Percentiles rank a stretch among this genome's conserved stretches.
Evolutionary conservation across 2,329 filamentous ascomycete species (phyloP).

Genomic region (Colletotrichum zoysiae): DNA sequence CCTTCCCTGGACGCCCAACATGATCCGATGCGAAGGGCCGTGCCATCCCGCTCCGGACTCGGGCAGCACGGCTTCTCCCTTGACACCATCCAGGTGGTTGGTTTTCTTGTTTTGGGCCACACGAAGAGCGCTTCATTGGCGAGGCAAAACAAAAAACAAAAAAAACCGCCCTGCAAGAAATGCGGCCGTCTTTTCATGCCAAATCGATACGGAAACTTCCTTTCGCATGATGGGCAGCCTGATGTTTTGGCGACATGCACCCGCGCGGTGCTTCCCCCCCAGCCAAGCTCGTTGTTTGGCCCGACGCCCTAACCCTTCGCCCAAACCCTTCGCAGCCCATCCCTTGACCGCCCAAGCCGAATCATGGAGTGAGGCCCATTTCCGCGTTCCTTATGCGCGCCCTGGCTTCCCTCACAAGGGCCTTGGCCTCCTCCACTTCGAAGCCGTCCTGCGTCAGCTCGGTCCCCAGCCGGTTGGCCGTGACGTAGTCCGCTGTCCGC

Average conservation of each 20-base stretch:
- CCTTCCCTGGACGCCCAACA: background rate
- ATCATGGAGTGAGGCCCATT: slow-evolving; percentile 29
- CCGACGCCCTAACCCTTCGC: background rate
- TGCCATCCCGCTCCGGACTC: background rate
- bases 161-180: too few species aligned
- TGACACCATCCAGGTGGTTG: too few species aligned
- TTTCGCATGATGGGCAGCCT: too few species aligned
- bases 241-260: too few species aligned
- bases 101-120: too few species aligned
- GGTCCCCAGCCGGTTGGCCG: slow-evolving; percentile 84
- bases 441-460: slow-evolving; percentile 96
- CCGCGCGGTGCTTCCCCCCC: too few species aligned
- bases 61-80: too few species aligned
- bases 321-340: background rate
- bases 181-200: too few species aligned
- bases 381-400: slow-evolving; percentile 74
- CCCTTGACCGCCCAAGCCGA: too few species aligned
- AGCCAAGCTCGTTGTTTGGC: background rate
- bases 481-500: slow-evolving; percentile 77
- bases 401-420: slow-evolving; percentile 87
- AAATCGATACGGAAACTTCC: too few species aligned
- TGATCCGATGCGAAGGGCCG: background rate
- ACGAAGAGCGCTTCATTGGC: too few species aligned
- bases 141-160: too few species aligned
- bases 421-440: slow-evolving; percentile 97